Evolutionary conservation across 257 asterid species (phyloP), one percentile per base, ranked within the genome.

Genomic region (Capsicum chinense): DNA sequence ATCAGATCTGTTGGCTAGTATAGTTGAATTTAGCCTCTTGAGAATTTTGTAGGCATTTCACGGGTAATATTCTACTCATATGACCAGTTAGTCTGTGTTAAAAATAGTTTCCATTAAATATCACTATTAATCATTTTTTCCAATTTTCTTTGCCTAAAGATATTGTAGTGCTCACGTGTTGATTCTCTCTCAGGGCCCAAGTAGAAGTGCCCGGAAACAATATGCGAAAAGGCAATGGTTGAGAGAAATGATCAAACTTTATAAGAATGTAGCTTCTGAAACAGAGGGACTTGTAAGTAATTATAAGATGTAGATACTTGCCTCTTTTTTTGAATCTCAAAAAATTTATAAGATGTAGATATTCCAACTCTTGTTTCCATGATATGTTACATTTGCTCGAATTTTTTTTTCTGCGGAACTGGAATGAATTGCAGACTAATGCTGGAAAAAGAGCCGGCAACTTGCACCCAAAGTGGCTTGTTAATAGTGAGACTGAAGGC

Each of bases 191-290:
- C 85, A 83, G 85, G 56, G 68, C 5, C 85, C 69, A 2, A 56
- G 80, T 74, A 83, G 80, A 74, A 83, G 85, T 66, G 69, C 85
- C n/a, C 62, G 80, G 47, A 71, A 37, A 83, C 80, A 83, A 83
- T 68, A 83, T 58, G 66, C 67, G 1, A 83, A 35, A 73, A 68
- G 85, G 57, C 39, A 26, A 44, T 35, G 69, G 42, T 50, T 67
- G 52, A 56, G 19, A 44, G 68, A 67, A 7, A 83, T 83, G 80
- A 6, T 44, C 54, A 83, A 83, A 83, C 17, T 54, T 83, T 26
- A 60, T 13, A 56, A 67, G 80, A 50, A 83, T 67, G 80, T 5
- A 37, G 60, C 26, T 52, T 33, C 84, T 35, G 79, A 66, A 82
- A 37, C 78, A 33, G 79, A 66, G 66, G 80, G 54, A 68, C 80